Evolutionary conservation across 805 yeast genomes (phyloP).

Genomic region (Saccharomycopsis selenospora): DNA sequence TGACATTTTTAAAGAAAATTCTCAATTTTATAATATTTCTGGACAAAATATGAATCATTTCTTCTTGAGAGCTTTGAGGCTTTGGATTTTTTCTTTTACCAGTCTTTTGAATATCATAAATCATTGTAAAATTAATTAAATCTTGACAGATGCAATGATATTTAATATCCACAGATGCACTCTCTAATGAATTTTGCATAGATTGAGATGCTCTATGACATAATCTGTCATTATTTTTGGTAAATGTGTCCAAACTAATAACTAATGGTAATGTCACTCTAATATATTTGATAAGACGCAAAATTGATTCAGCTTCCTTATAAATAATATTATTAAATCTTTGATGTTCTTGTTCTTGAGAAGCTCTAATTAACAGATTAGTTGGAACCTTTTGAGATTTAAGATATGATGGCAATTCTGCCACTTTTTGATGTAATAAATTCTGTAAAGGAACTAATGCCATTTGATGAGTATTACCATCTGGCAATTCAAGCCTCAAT

Average conservation of each 20-base stretch:
- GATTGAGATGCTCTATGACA: background rate
- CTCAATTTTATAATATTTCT: constrained; percentile 8
- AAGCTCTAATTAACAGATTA: background rate
- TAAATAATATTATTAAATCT: background rate
- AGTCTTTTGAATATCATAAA: constrained; percentile 16
- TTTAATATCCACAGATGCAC: constrained; percentile 5
- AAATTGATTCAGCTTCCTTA: background rate
- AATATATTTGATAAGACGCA: constrained; percentile 8
- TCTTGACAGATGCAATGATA: constrained; percentile 10
- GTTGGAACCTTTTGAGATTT: background rate
- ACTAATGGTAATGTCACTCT: constrained; percentile 9
- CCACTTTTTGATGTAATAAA: background rate
- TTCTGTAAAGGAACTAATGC: constrained; percentile 1
- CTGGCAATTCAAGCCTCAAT: background rate
- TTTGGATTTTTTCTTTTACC: background rate
- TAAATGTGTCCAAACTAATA: constrained; percentile 5
- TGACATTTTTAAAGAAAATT: constrained; percentile 1
- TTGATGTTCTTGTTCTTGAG: background rate
- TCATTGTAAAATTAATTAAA: constrained; percentile 9
- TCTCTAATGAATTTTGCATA: constrained; percentile 1
- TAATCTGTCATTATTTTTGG: background rate
- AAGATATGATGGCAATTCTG: background rate
- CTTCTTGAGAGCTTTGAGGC: constrained; percentile 6
- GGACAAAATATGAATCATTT: constrained; percentile 3
- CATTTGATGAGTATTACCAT: constrained; percentile 3